Conservation (phyloP, 1,284 basidiomycete genomes). For the Papiliotrema terrestris region DNA sequence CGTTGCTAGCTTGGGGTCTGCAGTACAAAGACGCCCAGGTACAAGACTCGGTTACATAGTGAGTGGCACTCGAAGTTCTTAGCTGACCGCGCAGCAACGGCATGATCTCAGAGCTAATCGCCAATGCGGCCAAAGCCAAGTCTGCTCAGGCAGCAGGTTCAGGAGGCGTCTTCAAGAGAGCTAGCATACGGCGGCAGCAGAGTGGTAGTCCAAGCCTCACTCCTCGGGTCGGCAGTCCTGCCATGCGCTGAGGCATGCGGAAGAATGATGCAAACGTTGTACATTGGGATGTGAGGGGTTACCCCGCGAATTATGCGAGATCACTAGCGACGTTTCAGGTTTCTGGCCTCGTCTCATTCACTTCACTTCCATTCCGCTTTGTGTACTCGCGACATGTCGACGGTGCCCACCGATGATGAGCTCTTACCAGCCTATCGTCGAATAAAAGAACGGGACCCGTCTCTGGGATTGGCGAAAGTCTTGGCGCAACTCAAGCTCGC, state of each 20-base stretch:
- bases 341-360: too few relatives aligned
- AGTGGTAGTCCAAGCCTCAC: constrained; percentile 10
- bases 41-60: constrained; percentile 60
- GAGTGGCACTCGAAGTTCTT: constrained; percentile 9
- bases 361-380: too few relatives aligned
- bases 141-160: constrained; percentile 27
- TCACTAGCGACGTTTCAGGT: not conserved
- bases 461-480: constrained; percentile 66
- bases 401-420: constrained; percentile 50
- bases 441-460: constrained; percentile 57
- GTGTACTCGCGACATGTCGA: not conserved
- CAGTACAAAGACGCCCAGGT: constrained; percentile 78
- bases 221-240: constrained; percentile 14
- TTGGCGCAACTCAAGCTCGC: constrained; percentile 60
- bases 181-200: constrained; percentile 10
- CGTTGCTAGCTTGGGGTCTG: constrained; percentile 70
- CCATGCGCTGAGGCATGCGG: constrained; percentile 4
- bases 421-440: constrained; percentile 50
- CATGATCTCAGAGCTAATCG: constrained; percentile 49
- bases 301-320: too few relatives aligned
- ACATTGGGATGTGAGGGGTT: not conserved
- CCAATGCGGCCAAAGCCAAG: constrained; percentile 47
- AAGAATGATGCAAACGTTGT: too few relatives aligned
- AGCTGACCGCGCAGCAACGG: constrained; percentile 40
- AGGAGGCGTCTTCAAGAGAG: constrained; percentile 40